phyloP scores from a whole-genome alignment of 805 yeast genomes.

The Hanseniaspora vineae region DNA sequence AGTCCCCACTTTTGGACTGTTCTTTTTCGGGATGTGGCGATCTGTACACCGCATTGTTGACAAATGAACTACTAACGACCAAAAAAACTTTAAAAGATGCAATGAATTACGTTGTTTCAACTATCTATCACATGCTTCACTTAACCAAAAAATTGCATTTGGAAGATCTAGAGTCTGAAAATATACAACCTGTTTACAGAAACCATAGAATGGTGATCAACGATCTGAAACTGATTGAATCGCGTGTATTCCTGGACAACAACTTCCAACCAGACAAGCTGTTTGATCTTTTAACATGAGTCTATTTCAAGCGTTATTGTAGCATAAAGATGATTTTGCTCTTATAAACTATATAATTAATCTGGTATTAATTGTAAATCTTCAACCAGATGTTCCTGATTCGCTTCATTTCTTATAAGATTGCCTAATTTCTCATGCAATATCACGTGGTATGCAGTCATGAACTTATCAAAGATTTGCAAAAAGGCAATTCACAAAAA shows the following conservation, averaged over 20 bases:
- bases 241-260: conserved; percentile 20
- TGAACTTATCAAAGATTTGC: no score
- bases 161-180: neutral
- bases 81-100: conserved; percentile 15
- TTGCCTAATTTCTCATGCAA: no score
- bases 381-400: no score
- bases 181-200: neutral
- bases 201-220: conserved; percentile 18
- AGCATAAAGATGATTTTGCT: no score
- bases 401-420: no score
- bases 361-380: no score
- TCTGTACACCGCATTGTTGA: conserved; percentile 47
- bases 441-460: no score
- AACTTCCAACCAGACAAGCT: conserved; percentile 2
- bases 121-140: conserved; percentile 30
- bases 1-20: conserved; percentile 40
- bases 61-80: conserved; percentile 33
- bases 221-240: conserved; percentile 33
- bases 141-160: conserved; percentile 23
- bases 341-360: no score
- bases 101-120: conserved; percentile 27
- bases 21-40: conserved; percentile 68
- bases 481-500: no score
- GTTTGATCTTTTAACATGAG: neutral
- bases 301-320: neutral